These are phyloP conservation scores for Cordyceps javanica DNA, from an alignment of 2,329 filamentous ascomycete species.

Conservation along the genomic window DNA sequence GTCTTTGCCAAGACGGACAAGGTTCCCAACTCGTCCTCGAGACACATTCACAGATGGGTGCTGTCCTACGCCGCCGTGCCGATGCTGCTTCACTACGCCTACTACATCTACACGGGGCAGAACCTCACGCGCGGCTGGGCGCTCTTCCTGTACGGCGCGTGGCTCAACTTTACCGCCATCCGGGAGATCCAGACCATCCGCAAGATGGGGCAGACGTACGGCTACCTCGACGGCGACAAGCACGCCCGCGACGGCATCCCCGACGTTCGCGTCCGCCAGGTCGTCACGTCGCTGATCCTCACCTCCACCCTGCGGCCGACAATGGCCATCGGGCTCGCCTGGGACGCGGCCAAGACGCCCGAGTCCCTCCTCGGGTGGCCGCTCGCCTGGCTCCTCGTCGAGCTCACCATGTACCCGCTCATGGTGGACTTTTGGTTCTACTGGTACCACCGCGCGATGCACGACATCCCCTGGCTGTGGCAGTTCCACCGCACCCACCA, in stretches of 20 bases:
- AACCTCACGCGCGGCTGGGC: conserved; percentile 26
- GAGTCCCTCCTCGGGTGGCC: conserved; percentile 12
- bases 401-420: conserved; percentile 34
- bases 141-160: conserved; percentile 28
- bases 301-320: conserved; percentile 27
- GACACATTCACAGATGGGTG: conserved; percentile 33
- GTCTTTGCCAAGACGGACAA: conserved; percentile 35
- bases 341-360: conserved; percentile 16
- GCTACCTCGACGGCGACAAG: conserved; percentile 38
- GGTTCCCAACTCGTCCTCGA: conserved; percentile 32
- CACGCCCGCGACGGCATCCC: conserved; percentile 37
- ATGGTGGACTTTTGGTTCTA: conserved; percentile 41
- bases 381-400: conserved; percentile 31
- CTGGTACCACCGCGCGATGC: conserved; percentile 36
- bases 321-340: conserved; percentile 28
- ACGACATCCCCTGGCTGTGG: conserved; percentile 34
- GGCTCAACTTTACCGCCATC: conserved; percentile 35
- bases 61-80: conserved; percentile 31
- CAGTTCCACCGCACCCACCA: conserved; percentile 39
- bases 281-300: conserved; percentile 26
- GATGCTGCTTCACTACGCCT: conserved; percentile 31
- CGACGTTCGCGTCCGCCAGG: conserved; percentile 30
- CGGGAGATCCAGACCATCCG: conserved; percentile 33
- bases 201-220: conserved; percentile 29
- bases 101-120: conserved; percentile 23